Evolutionary conservation across 352 stramenopile genomes (phyloP), one percentile per base, ranked within the genome.

Genomic region (Pilasporangium apinafurcum): DNA sequence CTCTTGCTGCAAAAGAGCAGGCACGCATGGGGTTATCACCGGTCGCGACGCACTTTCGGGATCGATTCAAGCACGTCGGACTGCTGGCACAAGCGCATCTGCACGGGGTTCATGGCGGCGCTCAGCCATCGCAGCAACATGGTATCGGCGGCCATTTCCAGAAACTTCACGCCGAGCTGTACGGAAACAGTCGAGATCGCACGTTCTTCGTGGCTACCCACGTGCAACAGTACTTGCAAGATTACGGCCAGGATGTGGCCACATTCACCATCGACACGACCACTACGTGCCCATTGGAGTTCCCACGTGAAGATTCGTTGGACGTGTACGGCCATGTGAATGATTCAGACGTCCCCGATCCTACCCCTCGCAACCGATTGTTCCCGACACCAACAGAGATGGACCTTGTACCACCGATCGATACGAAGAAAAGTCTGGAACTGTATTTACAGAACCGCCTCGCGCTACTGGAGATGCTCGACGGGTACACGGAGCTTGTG

Each of bases 111-210:
- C 53, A n/a, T n/a, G n/a, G n/a, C n/a, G n/a, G n/a, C n/a, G n/a
- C n/a, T n/a, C n/a, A n/a, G n/a, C n/a, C n/a, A n/a, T n/a, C n/a
- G n/a, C n/a, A 39, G 32, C 37, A 59, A 13, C 37, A 70, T 21
- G 74, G 75, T n/a, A 87, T 87, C 32, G 50, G 75, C 35, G 71
- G 71, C 16, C 75, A 83, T 28, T 87, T 77, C 39, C 71, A 79
- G 31, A 72, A 66, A 17, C 67, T 85, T 0, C 75, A 80, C 31
- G 62, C 47, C 1, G 71, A 80, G 49, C 38, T 87, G 1, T 53
- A 36, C 20, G 48, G 12, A 10, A 56, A 22, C 33, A 20, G 6
- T 7, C n/a, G n/a, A n/a, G n/a, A n/a, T n/a, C n/a, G n/a, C n/a
- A n/a, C n/a, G n/a, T n/a, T n/a, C n/a, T n/a, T n/a, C n/a, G n/a